phyloP scores from a whole-genome alignment of 1,139 yeast genomes.

The Chernovozyma sophiae-reginae region DNA sequence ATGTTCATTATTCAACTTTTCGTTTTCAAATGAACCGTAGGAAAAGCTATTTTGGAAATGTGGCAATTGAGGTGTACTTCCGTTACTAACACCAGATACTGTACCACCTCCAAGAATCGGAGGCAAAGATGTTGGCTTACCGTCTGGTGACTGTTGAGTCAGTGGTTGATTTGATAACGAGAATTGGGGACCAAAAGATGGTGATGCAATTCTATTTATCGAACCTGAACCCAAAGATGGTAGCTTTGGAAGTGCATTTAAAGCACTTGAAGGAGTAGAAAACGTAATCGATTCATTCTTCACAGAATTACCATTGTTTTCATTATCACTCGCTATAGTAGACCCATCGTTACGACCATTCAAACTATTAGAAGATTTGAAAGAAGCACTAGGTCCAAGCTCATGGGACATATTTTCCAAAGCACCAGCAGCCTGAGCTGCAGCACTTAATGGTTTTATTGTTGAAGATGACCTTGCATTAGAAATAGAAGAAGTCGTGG shows the following conservation, averaged over 20 bases:
- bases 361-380: slow-evolving; percentile 17
- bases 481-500: slow-evolving; percentile 40
- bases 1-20: neutral
- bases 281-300: slow-evolving; percentile 19
- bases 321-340: neutral
- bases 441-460: slow-evolving; percentile 13
- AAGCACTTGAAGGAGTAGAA: slow-evolving; percentile 36
- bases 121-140: slow-evolving; percentile 26
- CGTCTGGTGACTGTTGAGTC: slow-evolving; percentile 8
- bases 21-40: neutral
- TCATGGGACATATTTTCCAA: slow-evolving; percentile 53
- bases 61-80: slow-evolving; percentile 16
- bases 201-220: slow-evolving; percentile 21
- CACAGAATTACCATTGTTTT: slow-evolving; percentile 3
- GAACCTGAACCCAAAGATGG: slow-evolving; percentile 27
- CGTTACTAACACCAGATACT: slow-evolving; percentile 8
- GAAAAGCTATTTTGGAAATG: slow-evolving; percentile 20
- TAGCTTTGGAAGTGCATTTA: slow-evolving; percentile 28
- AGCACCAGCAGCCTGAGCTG: slow-evolving; percentile 55
- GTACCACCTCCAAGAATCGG: slow-evolving; percentile 22
- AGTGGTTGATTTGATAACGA: slow-evolving; percentile 16
- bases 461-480: slow-evolving; percentile 26
- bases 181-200: slow-evolving; percentile 45
- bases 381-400: slow-evolving; percentile 44
- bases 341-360: slow-evolving; percentile 1